Evolutionary conservation across 495 filamentous ascomycete genomes (phyloP), one percentile per base, ranked within the genome.

Genomic region (Tuber calosporum): DNA sequence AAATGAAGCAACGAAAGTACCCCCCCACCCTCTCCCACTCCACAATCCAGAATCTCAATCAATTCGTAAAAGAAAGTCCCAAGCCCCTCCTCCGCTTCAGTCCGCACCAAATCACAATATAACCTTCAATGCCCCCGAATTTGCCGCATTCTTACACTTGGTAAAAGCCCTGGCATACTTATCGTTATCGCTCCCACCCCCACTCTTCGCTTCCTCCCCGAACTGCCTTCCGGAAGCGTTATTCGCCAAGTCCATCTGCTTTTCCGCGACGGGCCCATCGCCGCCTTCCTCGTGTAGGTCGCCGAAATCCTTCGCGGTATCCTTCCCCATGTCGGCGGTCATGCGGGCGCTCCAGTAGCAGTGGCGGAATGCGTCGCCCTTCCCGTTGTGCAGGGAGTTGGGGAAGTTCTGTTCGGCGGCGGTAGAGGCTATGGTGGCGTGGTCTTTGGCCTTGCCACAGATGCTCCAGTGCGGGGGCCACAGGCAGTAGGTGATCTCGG

Each of bases 311-410:
- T 74, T 74, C 0, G 68, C 72, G 0, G 71, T 72, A 8, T 8
- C 38, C 20, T 40, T 26, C 2, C 72, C 72, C 34, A 74, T 48
- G 39, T 74, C 69, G 69, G 73, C 71, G 4, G 72, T 42, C 72
- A 74, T 74, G 69, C 69, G 68, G 34, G 72, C 72, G 37, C 58
- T 74, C 72, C 72, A 74, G 68, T 74, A 74, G 36, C 72, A 74
- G 39, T 74, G 72, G 68, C 72, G 72, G 69, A 74, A 74, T 15
- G 72, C 72, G 20, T 74, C 68, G 69, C 72, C 72, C 39, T 58
- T 72, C 30, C 72, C 72, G 37, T 74, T 74, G 69, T 74, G 72
- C 34, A 73, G 68, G 17, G 69, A 22, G 72, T 41, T 37, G n/a
- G 72, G 40, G 72, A 74, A 74, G 72, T 43, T 42, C 19, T 43